Evolutionary conservation across 768 basidiomycete genomes (phyloP), one percentile per base, ranked within the genome.

Genomic region (Lactarius trivialis): DNA sequence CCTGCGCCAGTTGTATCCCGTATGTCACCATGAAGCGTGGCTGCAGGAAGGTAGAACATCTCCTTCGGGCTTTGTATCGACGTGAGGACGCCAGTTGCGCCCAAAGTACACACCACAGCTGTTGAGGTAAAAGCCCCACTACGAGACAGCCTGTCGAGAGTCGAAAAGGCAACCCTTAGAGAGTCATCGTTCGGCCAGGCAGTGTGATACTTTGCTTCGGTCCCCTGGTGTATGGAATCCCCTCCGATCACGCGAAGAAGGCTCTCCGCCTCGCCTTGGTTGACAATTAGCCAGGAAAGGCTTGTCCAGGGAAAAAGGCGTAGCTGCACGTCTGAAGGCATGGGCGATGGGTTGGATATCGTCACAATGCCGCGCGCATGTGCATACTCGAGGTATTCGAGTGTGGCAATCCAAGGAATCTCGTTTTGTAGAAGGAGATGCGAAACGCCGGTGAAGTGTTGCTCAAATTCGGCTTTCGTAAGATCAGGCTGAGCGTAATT

Each of bases 381-480:
- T 7, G 60, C 52, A 17, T 63, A 56, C 21, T 61, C 36, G 55
- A 78, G 73, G 67, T 71, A 76, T 26, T 69, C 70, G 36, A 78
- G 69, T 0, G 81, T 83, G 5, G 77, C 77, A 7, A 65, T 55
- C 57, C 76, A 68, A 3, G 75, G 77, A 21, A 85, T 83, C 67
- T 86, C 85, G 67, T 86, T 85, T 66, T 85, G 84, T 1, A 85
- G 70, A 11, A 85, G 75, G 11, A 85, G 70, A 69, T 84, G 81
- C 0, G 80, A 80, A n/a, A 76, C 72, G 12, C 70, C 66, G 0
- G 74, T 70, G 60, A 77, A 75, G 61, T 55, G 58, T n/a, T 26
- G 66, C 34, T 55, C 41, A 48, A 56, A 19, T 28, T 60, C 37
- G n/a, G 39, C 60, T 70, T 68, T 60, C 1, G 71, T 48, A 24